These are phyloP conservation scores for Pseudopyricularia cyperi DNA, from an alignment of 2,329 filamentous ascomycete genomes.

Conservation along the genomic window DNA sequence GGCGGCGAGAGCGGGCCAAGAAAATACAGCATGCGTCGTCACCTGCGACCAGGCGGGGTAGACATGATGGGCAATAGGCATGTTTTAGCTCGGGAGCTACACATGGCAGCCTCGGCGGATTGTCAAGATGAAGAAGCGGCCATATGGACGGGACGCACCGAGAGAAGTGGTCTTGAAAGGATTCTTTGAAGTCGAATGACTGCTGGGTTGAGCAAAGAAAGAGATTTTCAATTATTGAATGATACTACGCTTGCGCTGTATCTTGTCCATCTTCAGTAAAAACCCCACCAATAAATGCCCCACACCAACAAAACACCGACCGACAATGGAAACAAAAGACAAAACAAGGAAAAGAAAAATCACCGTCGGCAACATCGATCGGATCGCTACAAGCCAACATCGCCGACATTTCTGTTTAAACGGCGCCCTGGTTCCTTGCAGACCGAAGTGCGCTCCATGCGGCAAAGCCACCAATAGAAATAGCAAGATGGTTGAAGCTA, in stretches of 20 bases:
- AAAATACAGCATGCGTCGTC: background rate
- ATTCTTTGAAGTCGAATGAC: too few species aligned
- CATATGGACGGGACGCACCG: background rate
- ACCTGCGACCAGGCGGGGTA: background rate
- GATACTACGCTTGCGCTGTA: too few species aligned
- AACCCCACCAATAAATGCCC: too few species aligned
- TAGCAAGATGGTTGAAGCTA: background rate
- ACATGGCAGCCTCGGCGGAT: background rate
- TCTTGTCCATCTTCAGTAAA: too few species aligned
- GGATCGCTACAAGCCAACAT: too few species aligned
- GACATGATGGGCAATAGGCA: background rate
- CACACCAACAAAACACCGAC: too few species aligned
- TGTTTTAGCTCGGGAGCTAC: background rate
- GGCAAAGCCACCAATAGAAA: background rate
- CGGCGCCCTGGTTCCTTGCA: background rate
- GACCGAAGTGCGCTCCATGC: background rate
- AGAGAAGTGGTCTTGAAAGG: background rate
- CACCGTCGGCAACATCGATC: too few species aligned
- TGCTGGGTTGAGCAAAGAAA: too few species aligned
- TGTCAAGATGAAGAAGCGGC: background rate
- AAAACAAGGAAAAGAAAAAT: too few species aligned
- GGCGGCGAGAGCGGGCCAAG: background rate
- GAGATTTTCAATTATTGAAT: too few species aligned
- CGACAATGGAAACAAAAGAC: too few species aligned
- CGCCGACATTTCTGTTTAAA: too few species aligned